phyloP scores from a whole-genome alignment of 2,329 filamentous ascomycete genomes.

The Fusarium sp. region DNA sequence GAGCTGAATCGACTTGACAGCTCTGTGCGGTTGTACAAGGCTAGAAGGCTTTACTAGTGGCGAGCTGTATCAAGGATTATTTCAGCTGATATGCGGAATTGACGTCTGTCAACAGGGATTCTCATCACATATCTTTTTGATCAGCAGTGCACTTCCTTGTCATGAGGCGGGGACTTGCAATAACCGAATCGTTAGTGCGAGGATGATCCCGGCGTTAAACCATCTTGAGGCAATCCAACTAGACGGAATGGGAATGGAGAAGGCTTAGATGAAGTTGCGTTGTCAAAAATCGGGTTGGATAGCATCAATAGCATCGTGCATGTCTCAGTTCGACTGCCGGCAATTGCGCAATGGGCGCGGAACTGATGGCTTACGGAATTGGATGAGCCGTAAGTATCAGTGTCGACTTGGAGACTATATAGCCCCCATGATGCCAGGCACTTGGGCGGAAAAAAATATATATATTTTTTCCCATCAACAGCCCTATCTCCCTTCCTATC shows the following conservation, averaged over 20 bases:
- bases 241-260: not conserved
- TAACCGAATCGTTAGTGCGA: not conserved
- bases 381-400: too few relatives aligned
- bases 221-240: not conserved
- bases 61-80: not conserved
- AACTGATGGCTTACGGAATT: too few relatives aligned
- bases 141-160: not conserved
- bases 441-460: too few relatives aligned
- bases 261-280: not conserved
- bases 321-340: not conserved
- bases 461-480: not conserved
- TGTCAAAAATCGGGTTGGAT: not conserved
- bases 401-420: too few relatives aligned
- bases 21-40: not conserved
- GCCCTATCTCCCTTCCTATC: not conserved
- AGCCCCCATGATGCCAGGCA: too few relatives aligned
- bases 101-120: not conserved
- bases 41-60: not conserved
- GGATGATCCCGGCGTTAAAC: not conserved
- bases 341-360: not conserved
- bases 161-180: not conserved
- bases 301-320: not conserved
- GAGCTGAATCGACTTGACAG: not conserved
- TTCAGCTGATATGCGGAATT: not conserved
- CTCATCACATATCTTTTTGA: not conserved